Evolutionary conservation across 148 eudicot species (phyloP), one percentile per base, ranked within the genome.

Genomic region (Chenopodium berlandieri): DNA sequence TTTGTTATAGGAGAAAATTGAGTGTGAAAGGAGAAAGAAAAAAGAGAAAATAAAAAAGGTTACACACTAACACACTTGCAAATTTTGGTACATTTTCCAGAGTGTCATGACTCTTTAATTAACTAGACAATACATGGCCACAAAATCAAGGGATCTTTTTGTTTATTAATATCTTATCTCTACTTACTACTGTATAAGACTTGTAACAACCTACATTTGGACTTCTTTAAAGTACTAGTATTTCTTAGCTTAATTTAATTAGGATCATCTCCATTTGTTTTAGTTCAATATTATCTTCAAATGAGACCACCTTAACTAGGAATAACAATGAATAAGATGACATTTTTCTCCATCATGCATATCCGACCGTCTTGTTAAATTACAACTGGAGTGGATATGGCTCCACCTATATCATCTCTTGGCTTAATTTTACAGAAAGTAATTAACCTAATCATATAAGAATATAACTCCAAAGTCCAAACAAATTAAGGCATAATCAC

Each of bases 31-130:
- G 73, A 60, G 76, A 40, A 8, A 40, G 44, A 40, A 40, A 67
- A 16, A 77, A 69, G 13, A 62, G 11, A 23, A 70, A 60, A 34
- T 44, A 40, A 64, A 40, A 27, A 50, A 78, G 75, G 58, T 40
- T 46, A 80, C 67, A 54, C 81, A 40, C 79, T 66, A 86, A 80
- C 67, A 54, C 81, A 40, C 79, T 66, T 84, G 40, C 80, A 83
- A 56, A 76, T 79, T 84, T 5, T 40, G 7, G 83, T 77, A 86
- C 25, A 80, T 70, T 65, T 40, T 81, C 75, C 83, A 78, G 74
- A 81, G 83, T 81, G 82, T 23, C 81, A 81, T 66, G n/a, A 74
- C 19, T 17, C 68, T 76, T 50, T 10, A 46, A 31, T 2, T 76
- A 67, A 50, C 16, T 48, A 78, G 72, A 80, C 65, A 76, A 44